A percentile compares a stretch with the other conserved stretches of the same genome.
Conservation (phyloP, 2,329 filamentous ascomycete species). For the Coniochaeta sp. region DNA sequence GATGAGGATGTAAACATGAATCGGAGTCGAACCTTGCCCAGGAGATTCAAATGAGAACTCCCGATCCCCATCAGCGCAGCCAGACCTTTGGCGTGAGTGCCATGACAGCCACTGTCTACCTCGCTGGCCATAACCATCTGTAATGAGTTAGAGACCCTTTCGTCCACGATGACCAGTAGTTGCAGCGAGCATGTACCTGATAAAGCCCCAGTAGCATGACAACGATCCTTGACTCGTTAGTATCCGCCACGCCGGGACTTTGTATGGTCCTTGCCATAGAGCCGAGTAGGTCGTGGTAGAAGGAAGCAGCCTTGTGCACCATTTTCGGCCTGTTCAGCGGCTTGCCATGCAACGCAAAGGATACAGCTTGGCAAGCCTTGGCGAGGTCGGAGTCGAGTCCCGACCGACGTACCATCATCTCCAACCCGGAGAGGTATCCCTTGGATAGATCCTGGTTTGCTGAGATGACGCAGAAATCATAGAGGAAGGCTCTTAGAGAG, state of each 20-base stretch:
- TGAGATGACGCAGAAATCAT: constrained; percentile 13
- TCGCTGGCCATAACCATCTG: not conserved
- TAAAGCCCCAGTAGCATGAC: not conserved
- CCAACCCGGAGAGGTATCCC: constrained; percentile 12
- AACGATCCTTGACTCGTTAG: not conserved
- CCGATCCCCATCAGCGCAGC: not conserved
- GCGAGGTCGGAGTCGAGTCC: constrained; percentile 11
- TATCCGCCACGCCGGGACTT: not conserved
- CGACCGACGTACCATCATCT: constrained; percentile 6
- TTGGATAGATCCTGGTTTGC: constrained; percentile 11
- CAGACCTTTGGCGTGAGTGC: not conserved
- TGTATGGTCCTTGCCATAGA: not conserved
- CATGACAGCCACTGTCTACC: constrained; percentile 6
- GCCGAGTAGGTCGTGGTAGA: not conserved
- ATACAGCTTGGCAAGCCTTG: constrained; percentile 13
- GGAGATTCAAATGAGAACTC: not conserved
- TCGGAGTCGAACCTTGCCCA: not conserved
- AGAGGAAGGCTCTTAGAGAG: constrained; percentile 13
- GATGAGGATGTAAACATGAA: not conserved
- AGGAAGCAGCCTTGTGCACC: not conserved
- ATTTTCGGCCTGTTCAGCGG: constrained; percentile 8
- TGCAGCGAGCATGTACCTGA: not conserved
- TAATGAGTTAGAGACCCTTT: not conserved
- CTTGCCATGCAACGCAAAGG: constrained; percentile 12
- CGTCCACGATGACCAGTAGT: not conserved